Conservation (phyloP, 208 protist species). For the Leishmania amazonensis region DNA sequence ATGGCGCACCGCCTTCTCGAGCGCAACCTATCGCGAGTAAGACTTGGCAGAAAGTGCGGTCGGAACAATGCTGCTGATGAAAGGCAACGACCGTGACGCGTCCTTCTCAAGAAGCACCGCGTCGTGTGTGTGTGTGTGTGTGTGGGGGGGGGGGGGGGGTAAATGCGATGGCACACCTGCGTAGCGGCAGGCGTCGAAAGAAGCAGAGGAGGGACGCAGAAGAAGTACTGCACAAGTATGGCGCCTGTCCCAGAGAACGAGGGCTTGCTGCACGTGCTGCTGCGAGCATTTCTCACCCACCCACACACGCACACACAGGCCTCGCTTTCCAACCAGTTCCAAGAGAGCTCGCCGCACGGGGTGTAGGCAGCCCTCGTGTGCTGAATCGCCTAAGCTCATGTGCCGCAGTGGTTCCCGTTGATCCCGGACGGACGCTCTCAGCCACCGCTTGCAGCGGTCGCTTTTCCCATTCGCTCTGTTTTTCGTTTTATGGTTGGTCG, state of each 20-base stretch:
- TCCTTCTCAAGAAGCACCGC: not conserved
- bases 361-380: not conserved
- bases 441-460: not conserved
- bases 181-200: not conserved
- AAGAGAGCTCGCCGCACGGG: not conserved
- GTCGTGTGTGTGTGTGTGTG: not conserved
- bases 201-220: not conserved
- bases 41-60: not conserved
- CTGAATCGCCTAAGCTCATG: not conserved
- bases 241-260: not conserved
- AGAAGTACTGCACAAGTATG: not conserved
- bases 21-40: not conserved
- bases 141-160: too few species aligned
- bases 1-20: not conserved
- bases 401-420: not conserved
- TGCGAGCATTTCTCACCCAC: not conserved
- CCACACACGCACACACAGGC: not conserved
- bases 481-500: not conserved
- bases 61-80: not conserved
- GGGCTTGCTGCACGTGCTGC: too few species aligned
- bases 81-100: not conserved
- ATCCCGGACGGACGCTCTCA: not conserved
- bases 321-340: not conserved
- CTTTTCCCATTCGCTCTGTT: not conserved
- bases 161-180: not conserved